Evolutionary conservation across 352 stramenopile species (phyloP).

Genomic region (Phytophthora tubulina): DNA sequence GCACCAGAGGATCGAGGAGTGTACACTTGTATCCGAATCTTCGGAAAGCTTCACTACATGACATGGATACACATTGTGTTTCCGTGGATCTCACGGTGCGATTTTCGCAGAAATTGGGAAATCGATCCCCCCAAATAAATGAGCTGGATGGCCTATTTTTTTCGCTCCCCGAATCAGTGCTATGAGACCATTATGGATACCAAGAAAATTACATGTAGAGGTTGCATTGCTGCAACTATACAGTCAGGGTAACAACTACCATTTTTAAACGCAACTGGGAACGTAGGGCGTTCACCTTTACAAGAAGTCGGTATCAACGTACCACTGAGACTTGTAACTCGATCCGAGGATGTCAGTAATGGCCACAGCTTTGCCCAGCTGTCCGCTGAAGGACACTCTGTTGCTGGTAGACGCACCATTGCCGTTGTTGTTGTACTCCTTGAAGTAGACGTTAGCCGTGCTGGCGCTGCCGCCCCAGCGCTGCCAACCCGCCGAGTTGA

Average conservation of each 20-base stretch:
- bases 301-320: constrained; percentile 21
- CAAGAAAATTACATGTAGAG: too few species aligned
- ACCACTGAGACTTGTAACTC: constrained; percentile 18
- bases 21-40: too few species aligned
- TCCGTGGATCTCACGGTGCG: too few species aligned
- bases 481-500: constrained; percentile 20
- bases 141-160: too few species aligned
- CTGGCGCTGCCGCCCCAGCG: constrained; percentile 4
- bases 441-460: constrained; percentile 19
- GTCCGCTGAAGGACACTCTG: constrained; percentile 5
- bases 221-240: background rate
- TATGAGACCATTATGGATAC: too few species aligned
- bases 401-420: constrained; percentile 1
- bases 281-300: background rate
- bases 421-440: constrained; percentile 24
- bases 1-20: too few species aligned
- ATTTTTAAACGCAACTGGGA: background rate
- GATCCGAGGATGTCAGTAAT: background rate
- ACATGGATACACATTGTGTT: too few species aligned
- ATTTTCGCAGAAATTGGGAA: too few species aligned
- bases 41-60: too few species aligned
- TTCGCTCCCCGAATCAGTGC: too few species aligned
- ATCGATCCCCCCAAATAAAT: too few species aligned
- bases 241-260: background rate
- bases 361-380: background rate